Base-by-base conservation (phyloP, 441 rosid genomes). In the Capsella rubella region DNA sequence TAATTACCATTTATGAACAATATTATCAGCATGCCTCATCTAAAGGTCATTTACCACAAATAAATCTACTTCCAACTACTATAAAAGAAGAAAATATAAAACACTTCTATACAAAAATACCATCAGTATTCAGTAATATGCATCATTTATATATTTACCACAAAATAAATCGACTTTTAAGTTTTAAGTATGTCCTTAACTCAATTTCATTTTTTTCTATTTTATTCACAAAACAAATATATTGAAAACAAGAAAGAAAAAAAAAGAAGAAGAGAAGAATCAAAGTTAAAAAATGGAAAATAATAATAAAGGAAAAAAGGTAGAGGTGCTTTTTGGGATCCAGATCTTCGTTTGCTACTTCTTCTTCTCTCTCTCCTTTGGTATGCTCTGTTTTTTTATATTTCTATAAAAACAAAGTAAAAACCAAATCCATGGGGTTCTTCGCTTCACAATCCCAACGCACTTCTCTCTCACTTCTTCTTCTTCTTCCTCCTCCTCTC, bases 361-460 rank as follows among this genome's bases (percentile, higher is more conserved):
- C 61, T 29, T 55, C 42, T 29, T 54, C 51, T 55, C 51, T 40
- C 71, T 46, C 59, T 39, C 68, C 31, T 39, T 49, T 40, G 14
- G 53, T 61, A 8, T 39, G 58, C 78, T 74, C 78, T 59, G 68
- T 73, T 51, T 42, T 3, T 42, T 45, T 84, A 84, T 81, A 74
- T 84, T 78, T 78, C 84, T 90, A 86, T 90, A 90, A 90, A 88
- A 91, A 84, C 89, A 88, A 85, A 51, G 73, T 77, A 77, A 72
- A 66, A 72, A 77, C 77, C 77, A 72, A 66, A 73, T 72, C 73
- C 93, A 86, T 89, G 89, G 92, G 91, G 84, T 86, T 89, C 82
- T 80, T 11, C 88, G 87, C 88, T 92, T 90, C 73, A 78, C 98
- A 89, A 92, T 92, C 96, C 96, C 98, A 83, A 92, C 75, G 82